A percentile compares a stretch with the other conserved stretches of the same genome.
These are phyloP conservation scores for Ensete ventricosum DNA, from an alignment of 176 grass and related monocot genomes.

Conservation along the genomic window DNA sequence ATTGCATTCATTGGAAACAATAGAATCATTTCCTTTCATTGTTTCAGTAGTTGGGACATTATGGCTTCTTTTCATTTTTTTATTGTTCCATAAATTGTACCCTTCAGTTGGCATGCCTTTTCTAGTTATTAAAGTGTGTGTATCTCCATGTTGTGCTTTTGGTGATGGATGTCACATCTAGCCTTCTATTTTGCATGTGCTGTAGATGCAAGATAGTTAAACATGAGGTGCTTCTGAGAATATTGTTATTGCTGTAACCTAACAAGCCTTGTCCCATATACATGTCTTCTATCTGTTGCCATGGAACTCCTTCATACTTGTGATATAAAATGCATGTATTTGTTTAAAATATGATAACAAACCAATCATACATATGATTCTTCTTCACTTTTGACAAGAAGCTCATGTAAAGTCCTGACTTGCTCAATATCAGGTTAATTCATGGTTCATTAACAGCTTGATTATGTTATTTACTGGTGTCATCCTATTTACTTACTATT, in stretches of 20 bases:
- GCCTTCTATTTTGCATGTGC: too few species aligned
- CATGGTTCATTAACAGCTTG: too few species aligned
- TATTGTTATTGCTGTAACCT: neutral
- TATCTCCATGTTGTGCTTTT: neutral
- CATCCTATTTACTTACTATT: too few species aligned
- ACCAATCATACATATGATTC: neutral
- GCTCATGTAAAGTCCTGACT: too few species aligned
- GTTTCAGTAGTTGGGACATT: neutral
- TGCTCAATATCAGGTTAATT: too few species aligned
- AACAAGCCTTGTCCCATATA: neutral
- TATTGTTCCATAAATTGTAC: too few species aligned
- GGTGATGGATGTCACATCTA: neutral
- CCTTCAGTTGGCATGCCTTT: neutral
- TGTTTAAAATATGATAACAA: neutral
- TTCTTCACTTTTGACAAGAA: too few species aligned
- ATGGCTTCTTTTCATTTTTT: too few species aligned
- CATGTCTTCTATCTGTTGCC: neutral
- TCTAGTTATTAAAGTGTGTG: neutral
- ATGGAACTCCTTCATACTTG: neutral
- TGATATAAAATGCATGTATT: neutral
- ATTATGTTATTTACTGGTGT: too few species aligned
- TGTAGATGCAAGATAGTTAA: neutral
- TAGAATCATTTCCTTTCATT: neutral
- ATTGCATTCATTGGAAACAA: neutral
- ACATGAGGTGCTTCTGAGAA: neutral